A percentile compares a stretch with the other conserved stretches of the same genome.
phyloP scores from a whole-genome alignment of 306 rosid genomes.

The Begonia fuchsioides region DNA sequence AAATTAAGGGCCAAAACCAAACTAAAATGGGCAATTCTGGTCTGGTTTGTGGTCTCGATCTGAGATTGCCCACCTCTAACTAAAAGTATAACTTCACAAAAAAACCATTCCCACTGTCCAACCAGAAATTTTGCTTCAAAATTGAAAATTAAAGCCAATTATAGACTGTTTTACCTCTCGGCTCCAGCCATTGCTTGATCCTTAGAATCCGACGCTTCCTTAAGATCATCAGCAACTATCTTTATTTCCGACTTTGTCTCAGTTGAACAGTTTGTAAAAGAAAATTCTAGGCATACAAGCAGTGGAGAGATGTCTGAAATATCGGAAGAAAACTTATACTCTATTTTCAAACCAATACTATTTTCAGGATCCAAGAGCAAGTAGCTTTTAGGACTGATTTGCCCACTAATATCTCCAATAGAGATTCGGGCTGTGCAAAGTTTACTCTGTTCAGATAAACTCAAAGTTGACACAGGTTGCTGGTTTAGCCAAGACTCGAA shows the following conservation, averaged over 20 bases:
- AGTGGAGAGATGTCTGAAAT: constrained; percentile 55
- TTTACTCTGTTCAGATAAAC: constrained; percentile 30
- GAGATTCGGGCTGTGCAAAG: constrained; percentile 65
- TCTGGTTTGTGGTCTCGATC: too few relatives aligned
- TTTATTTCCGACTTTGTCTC: constrained; percentile 54
- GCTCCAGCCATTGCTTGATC: constrained; percentile 22
- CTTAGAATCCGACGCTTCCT: constrained; percentile 32
- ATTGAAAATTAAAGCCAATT: background rate
- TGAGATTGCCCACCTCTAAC: too few relatives aligned
- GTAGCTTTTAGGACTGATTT: constrained; percentile 54
- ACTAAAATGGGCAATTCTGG: too few relatives aligned
- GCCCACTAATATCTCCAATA: constrained; percentile 50
- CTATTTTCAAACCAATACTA: constrained; percentile 83
- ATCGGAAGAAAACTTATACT: constrained; percentile 73
- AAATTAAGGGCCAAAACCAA: too few relatives aligned
- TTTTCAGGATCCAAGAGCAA: constrained; percentile 60
- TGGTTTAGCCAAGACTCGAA: constrained; percentile 89
- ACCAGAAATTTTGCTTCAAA: too few relatives aligned
- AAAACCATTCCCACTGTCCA: constrained; percentile 5
- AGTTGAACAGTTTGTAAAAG: constrained; percentile 60
- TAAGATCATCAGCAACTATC: constrained; percentile 48
- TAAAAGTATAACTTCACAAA: background rate
- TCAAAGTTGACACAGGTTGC: constrained; percentile 43
- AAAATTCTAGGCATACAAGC: constrained; percentile 59
- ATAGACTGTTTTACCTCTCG: constrained; percentile 41